phyloP scores from a whole-genome alignment of 768 basidiomycete species.

The Naganishia vaughanmartiniae region DNA sequence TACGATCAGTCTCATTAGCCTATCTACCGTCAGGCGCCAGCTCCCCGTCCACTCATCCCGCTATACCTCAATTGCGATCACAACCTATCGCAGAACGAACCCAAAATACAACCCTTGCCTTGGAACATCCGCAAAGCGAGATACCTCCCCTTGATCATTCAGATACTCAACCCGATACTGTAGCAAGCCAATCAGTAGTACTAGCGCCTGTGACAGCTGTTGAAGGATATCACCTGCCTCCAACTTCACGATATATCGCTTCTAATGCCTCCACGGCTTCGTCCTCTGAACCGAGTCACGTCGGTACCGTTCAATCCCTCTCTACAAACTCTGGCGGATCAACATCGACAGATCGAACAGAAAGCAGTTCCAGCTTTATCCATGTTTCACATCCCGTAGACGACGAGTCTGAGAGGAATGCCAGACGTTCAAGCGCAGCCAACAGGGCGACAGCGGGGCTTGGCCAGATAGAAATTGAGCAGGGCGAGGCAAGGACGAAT shows the following conservation, averaged over 20 bases:
- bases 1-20: constrained; percentile 44
- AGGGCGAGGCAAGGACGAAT: neutral
- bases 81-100: neutral
- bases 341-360: constrained; percentile 13
- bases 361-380: constrained; percentile 17
- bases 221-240: neutral
- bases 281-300: neutral
- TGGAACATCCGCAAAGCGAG: neutral
- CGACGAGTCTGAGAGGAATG: neutral
- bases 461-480: neutral
- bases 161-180: neutral
- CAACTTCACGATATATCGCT: neutral
- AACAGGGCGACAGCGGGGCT: neutral
- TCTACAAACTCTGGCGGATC: constrained; percentile 4
- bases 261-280: constrained; percentile 11
- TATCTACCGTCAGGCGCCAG: constrained; percentile 34
- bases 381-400: constrained; percentile 13
- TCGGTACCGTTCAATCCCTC: constrained; percentile 17
- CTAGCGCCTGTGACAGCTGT: neutral
- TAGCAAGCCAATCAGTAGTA: neutral
- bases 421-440: neutral
- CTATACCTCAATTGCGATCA: constrained; percentile 9
- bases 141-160: constrained; percentile 5
- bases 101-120: neutral
- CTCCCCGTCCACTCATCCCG: constrained; percentile 15